Base-by-base conservation (phyloP, 371 early-diverging fungal genomes). In the Rhizopus arrhizus region DNA sequence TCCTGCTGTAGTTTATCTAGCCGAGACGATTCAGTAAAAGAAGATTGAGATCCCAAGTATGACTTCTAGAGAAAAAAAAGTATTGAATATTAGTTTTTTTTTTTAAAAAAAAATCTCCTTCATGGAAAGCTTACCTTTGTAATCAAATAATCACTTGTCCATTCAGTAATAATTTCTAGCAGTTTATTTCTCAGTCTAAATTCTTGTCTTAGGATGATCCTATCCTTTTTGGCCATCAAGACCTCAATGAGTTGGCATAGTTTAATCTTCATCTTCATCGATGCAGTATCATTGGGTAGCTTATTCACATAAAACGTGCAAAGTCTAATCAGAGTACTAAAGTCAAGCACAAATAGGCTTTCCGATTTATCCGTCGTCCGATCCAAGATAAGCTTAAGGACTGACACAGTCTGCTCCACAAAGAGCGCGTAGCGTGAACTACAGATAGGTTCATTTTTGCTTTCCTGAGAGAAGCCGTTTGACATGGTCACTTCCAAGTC, bases 401-500 rank as follows among this genome's bases (percentile, higher is more conserved):
- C 90, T 11, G 86, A 86, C 16, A 92, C 89, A n/a, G 88, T 87
- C 65, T 91, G 91, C 57, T 93, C 94, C 15, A 93, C 88, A 79
- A 92, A 91, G 58, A 93, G 73, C 5, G 93, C 91, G 68, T 89
- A 89, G 29, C 86, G 83, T 38, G 91, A 90, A 3, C 82, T 84
- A 48, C 84, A 87, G 40, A 76, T 75, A 16, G 86, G 86, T 51
- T 89, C 89, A 29, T 81, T 87, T 13, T 38, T 38, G 32, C 41
- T 58, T 15, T 77, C 82, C 11, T 75, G 59, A 56, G 78, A 84
- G 73, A 90, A 68, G 58, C 90, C 89, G 10, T 43, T 6, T 5
- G n/a, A 5, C 43, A 43, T 43, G 12, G 15, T 15, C 15, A 1
- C n/a, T n/a, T 43, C 43, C 5, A 43, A n/a, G 5, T 43, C 43